Base-by-base conservation (phyloP, 2,329 filamentous ascomycete genomes). In the Aspergillus tanneri region DNA sequence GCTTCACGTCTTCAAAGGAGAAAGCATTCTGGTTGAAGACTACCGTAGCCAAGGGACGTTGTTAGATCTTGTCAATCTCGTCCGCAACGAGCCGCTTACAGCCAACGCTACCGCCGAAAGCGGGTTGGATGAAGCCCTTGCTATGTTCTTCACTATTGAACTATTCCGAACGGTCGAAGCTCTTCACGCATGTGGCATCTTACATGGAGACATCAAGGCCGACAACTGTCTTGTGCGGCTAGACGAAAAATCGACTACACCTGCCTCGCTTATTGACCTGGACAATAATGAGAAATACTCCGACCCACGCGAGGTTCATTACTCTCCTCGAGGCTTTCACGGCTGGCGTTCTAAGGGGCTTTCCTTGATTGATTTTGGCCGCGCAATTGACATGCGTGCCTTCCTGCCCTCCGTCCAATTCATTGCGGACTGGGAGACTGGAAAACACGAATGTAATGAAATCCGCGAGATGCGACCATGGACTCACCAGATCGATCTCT, bases 401-500 rank as follows among this genome's bases (percentile, higher is more conserved):
- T 99, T 97, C 74, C 71, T 73, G 3, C 78, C 85, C 0, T 81
- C 85, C 34, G 89, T 92, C 9, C 85, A 86, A 57, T 99, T 99
- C 75, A 83, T 97, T 50, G 93, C 92, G 0, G 93, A 99, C 72
- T 99, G 93, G 93, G 88, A 93, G 69, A 90, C 89, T 0, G 83
- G 82, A 12, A 80, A 87, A 19, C 86, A 90, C 43, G 93, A 99
- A 71, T 99, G 93, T 69, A 86, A 88, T 14, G 93, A 99, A 76
- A 96, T 97, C 82, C 86, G 91, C 38, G 92, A 99, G 72, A 82
- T 90, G 47, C 81, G 92, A 1, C 90, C 91, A 0, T 99, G 93
- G 93, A 97, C 92, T 1, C 96, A 90, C 76, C 93, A 99, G 68
- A 89, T 96, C 57, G 93, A 99, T 73, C 95, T 97, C 62, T 89